These are phyloP conservation scores for Lactarius trivialis DNA, from an alignment of 768 basidiomycete species.

Conservation along the genomic window DNA sequence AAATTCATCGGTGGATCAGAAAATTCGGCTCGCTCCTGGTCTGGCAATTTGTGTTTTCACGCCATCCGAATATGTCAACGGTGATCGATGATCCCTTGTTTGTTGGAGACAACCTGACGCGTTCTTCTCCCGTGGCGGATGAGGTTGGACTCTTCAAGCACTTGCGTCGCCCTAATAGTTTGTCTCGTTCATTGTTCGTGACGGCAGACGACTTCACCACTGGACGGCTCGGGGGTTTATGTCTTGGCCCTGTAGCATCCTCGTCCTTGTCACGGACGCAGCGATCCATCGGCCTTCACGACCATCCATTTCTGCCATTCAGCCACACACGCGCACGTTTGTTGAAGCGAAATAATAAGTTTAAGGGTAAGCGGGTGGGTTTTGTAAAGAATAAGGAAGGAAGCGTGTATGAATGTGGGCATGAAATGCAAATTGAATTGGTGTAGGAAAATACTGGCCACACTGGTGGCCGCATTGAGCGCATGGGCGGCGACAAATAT, in stretches of 20 bases:
- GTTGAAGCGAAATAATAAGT: background rate
- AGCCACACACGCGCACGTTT: background rate
- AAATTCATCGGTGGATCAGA: constrained; percentile 21
- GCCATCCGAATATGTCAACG: constrained; percentile 43
- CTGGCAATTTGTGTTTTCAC: constrained; percentile 40
- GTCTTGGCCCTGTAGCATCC: constrained; percentile 41
- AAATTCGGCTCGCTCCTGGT: constrained; percentile 48
- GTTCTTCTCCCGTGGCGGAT: constrained; percentile 32
- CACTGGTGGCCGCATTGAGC: no score
- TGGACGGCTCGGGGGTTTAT: constrained; percentile 45
- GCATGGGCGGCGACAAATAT: no score
- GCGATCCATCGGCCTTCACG: background rate
- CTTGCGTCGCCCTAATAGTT: constrained; percentile 42
- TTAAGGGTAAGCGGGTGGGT: no score
- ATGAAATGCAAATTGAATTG: no score
- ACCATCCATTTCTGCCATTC: background rate
- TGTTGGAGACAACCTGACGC: constrained; percentile 26
- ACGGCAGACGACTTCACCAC: constrained; percentile 53
- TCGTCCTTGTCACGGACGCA: background rate
- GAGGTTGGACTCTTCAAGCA: constrained; percentile 60
- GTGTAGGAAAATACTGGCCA: no score
- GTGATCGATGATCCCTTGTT: constrained; percentile 43
- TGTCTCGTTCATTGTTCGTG: constrained; percentile 41
- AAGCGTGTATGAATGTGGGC: no score
- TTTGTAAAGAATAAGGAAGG: no score